Conservation (phyloP, 2,329 filamentous ascomycete species). For the Xylariaceae sp. region DNA sequence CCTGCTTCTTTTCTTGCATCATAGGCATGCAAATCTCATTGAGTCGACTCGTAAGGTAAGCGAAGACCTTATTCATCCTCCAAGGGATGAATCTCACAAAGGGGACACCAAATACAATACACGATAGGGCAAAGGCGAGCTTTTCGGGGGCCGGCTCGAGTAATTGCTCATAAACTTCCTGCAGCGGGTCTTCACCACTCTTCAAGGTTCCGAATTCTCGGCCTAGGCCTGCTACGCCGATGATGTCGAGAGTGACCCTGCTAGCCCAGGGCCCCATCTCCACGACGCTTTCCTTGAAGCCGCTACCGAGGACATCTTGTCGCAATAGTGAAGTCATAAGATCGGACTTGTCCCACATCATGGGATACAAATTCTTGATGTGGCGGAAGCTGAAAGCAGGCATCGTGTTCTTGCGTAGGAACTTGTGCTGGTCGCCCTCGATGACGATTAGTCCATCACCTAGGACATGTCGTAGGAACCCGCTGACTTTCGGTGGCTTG, state of each 20-base stretch:
- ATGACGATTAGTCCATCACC: slow-evolving; percentile 58
- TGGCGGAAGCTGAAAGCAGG: slow-evolving; percentile 66
- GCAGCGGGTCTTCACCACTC: slow-evolving; percentile 36
- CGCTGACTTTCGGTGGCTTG: slow-evolving; percentile 45
- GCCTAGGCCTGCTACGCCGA: slow-evolving; percentile 55
- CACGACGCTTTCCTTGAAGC: slow-evolving; percentile 17
- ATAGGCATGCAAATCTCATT: slow-evolving; percentile 42
- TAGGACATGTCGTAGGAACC: slow-evolving; percentile 49
- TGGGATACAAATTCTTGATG: slow-evolving; percentile 65
- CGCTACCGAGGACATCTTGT: slow-evolving; percentile 33
- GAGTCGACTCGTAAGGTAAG: slow-evolving; percentile 32
- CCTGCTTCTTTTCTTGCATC: slow-evolving; percentile 46
- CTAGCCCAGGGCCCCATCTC: slow-evolving; percentile 47
- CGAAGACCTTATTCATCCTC: slow-evolving; percentile 41
- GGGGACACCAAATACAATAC: slow-evolving; percentile 5
- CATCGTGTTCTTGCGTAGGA: slow-evolving; percentile 62
- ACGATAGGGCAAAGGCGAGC: slow-evolving; percentile 37
- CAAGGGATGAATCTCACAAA: slow-evolving; percentile 40
- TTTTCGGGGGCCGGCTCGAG: slow-evolving; percentile 45
- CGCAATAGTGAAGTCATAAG: slow-evolving; percentile 38
- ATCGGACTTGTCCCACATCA: slow-evolving; percentile 60
- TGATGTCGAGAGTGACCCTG: slow-evolving; percentile 56
- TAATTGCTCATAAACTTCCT: slow-evolving; percentile 43
- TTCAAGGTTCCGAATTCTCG: slow-evolving; percentile 47
- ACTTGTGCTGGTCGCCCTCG: slow-evolving; percentile 69